These are phyloP conservation scores for Exophiala bonariae DNA, from an alignment of 2,329 filamentous ascomycete genomes.

Conservation along the genomic window DNA sequence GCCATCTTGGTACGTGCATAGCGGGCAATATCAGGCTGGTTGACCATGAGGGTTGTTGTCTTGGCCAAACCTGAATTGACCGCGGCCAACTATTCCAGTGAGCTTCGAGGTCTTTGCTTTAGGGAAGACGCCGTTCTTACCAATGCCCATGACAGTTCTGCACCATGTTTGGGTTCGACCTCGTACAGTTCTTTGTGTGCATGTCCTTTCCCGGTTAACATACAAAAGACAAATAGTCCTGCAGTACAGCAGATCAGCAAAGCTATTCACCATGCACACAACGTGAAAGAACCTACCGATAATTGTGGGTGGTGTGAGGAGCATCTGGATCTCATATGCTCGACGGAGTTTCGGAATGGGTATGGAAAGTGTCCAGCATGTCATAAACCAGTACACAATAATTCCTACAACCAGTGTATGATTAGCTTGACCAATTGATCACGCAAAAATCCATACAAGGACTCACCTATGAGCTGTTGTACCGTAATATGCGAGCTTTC, in stretches of 20 bases:
- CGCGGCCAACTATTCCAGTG: constrained; percentile 34
- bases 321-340: constrained; percentile 12
- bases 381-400: constrained; percentile 13
- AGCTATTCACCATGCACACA: no score
- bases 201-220: constrained; percentile 14
- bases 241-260: constrained; percentile 2
- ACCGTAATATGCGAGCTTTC: constrained; percentile 36
- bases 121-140: constrained; percentile 1
- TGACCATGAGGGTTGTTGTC: constrained; percentile 41
- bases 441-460: neutral
- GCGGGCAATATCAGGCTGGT: constrained; percentile 48
- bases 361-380: constrained; percentile 10
- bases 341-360: constrained; percentile 12
- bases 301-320: constrained; percentile 11
- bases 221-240: constrained; percentile 14
- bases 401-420: constrained; percentile 4
- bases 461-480: constrained; percentile 35
- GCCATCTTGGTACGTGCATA: constrained; percentile 33
- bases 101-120: constrained; percentile 23
- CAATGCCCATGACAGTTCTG: constrained; percentile 16
- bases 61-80: constrained; percentile 43
- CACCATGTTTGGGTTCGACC: constrained; percentile 11
- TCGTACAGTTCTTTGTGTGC: constrained; percentile 9
- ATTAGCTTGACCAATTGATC: neutral
- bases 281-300: constrained; percentile 7